Conservation (phyloP, 768 basidiomycete species). For the Lentinula sp. region DNA sequence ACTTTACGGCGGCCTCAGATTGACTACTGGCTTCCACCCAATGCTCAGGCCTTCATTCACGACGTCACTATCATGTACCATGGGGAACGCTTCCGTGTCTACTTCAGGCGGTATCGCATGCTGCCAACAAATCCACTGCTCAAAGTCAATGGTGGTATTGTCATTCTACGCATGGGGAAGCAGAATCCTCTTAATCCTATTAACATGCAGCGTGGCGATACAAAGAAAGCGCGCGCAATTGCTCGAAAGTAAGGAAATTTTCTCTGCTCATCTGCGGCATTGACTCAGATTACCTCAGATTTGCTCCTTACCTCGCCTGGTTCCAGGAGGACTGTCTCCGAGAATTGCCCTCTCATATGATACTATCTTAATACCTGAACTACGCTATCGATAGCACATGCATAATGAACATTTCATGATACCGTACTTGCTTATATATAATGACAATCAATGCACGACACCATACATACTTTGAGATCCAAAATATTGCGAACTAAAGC, state of each 20-base stretch:
- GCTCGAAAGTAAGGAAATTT: too few species aligned
- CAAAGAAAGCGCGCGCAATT: too few species aligned
- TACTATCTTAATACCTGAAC: too few species aligned
- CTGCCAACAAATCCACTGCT: background rate
- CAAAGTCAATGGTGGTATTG: background rate
- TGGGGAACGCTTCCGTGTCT: background rate
- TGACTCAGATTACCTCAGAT: background rate
- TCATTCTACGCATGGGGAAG: background rate
- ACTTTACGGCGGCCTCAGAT: background rate
- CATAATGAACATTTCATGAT: too few species aligned
- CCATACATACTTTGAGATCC: too few species aligned
- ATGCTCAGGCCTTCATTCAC: background rate
- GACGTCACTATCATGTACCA: background rate
- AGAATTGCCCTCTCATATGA: too few species aligned
- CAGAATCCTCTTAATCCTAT: background rate
- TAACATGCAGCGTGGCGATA: background rate
- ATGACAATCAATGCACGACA: too few species aligned
- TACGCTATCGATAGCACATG: too few species aligned
- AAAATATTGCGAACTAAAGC: too few species aligned
- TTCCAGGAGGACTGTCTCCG: background rate
- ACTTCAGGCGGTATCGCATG: background rate
- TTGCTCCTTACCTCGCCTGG: background rate
- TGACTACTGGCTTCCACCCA: background rate
- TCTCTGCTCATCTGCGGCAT: too few species aligned
- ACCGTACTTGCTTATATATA: too few species aligned